A percentile compares a stretch with the other conserved stretches of the same genome.
These are phyloP conservation scores for Persicaria maculosa DNA, from an alignment of 148 eudicot species.

Conservation along the genomic window DNA sequence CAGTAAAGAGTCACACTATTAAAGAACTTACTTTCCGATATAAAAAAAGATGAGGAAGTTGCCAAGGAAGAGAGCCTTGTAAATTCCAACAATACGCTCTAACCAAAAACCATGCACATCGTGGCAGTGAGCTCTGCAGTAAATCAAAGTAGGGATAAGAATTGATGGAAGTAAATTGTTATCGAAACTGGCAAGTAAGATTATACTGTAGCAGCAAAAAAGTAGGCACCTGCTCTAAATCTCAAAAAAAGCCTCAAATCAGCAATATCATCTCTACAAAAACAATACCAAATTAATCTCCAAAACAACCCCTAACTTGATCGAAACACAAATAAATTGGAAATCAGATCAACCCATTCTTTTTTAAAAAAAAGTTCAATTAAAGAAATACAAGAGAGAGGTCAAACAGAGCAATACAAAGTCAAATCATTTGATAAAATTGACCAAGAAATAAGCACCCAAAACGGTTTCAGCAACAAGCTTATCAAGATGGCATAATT, in stretches of 20 bases:
- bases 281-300: too few relatives aligned
- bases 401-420: too few relatives aligned
- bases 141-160: background rate
- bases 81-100: conserved; percentile 80
- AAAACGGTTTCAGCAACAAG: too few relatives aligned
- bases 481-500: too few relatives aligned
- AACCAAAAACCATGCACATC: conserved; percentile 66
- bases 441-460: too few relatives aligned
- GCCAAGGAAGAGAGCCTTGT: conserved; percentile 74
- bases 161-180: background rate
- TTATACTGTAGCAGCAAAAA: background rate
- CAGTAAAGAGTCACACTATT: background rate
- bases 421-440: too few relatives aligned
- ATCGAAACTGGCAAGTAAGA: background rate
- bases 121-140: conserved; percentile 66
- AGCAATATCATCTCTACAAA: too few relatives aligned
- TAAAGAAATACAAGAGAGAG: too few relatives aligned
- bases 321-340: too few relatives aligned
- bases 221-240: conserved; percentile 70
- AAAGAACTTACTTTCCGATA: conserved; percentile 65
- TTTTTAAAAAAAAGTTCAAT: too few relatives aligned
- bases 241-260: conserved; percentile 13
- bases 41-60: conserved; percentile 86
- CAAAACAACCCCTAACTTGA: too few relatives aligned
- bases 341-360: too few relatives aligned